These are phyloP conservation scores for Clathrus columnatus DNA, from an alignment of 768 basidiomycete species.

Conservation along the genomic window DNA sequence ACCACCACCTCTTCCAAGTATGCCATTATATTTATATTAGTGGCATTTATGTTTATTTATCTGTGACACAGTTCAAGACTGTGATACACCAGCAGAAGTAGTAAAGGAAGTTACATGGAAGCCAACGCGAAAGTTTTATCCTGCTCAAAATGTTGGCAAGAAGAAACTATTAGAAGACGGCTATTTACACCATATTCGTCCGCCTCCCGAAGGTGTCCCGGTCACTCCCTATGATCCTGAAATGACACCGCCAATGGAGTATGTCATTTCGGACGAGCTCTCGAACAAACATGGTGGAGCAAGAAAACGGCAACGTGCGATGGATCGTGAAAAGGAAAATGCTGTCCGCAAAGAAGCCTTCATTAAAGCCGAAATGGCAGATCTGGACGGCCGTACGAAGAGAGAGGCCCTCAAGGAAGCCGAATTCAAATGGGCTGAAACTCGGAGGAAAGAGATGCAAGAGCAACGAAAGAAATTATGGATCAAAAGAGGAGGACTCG, in stretches of 20 bases:
- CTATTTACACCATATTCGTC: conserved; percentile 42
- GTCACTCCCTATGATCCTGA: conserved; percentile 34
- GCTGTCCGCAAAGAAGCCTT: conserved; percentile 29
- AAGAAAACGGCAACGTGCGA: conserved; percentile 63
- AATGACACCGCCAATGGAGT: conserved; percentile 48
- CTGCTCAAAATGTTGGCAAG: conserved; percentile 25
- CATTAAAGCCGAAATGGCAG: conserved; percentile 35
- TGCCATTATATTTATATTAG: conserved; percentile 13
- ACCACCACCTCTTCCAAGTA: conserved; percentile 36
- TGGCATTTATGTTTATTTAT: not conserved
- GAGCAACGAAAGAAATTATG: not conserved
- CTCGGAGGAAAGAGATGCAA: conserved; percentile 41
- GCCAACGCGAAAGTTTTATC: conserved; percentile 41
- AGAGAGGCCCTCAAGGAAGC: conserved; percentile 67
- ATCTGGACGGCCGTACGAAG: conserved; percentile 50
- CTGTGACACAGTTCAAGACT: conserved; percentile 36
- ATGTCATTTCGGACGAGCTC: conserved; percentile 58
- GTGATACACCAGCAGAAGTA: conserved; percentile 55
- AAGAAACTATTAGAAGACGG: conserved; percentile 42
- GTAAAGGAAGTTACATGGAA: conserved; percentile 66
- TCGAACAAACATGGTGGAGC: conserved; percentile 77
- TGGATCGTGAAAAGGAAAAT: not conserved
- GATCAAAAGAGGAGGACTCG: conserved; percentile 13
- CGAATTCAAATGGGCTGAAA: conserved; percentile 49
- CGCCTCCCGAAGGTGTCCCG: conserved; percentile 20